Evolutionary conservation across 208 protist genomes (phyloP), one percentile per base, ranked within the genome.

Genomic region (Naegleria fowleri): DNA sequence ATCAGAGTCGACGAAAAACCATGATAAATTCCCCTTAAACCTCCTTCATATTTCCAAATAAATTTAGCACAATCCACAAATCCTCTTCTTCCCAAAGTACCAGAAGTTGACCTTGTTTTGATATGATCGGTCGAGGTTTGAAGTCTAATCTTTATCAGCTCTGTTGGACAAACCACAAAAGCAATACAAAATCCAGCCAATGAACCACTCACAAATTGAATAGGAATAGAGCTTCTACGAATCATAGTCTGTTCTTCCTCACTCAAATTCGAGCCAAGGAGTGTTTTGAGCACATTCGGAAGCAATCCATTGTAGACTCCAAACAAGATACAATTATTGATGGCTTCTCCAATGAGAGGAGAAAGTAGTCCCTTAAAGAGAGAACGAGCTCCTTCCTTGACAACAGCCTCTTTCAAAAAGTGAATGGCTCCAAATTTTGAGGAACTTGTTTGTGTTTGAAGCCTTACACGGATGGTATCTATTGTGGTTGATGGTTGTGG

Each of bases 121-220:
- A 58, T 67, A 29, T 15, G 55, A 67, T 67, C 55, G 1, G 55
- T 67, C 19, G 55, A 67, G 55, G 55, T 55, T 38, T 88, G 84
- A 25, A 88, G 41, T 55, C 43, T 51, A 38, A 88, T 88, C 33
- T 88, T 88, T 13, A 88, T 58, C 0, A 88, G 41, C n/a, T 88
- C 84, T 5, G 41, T 58, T n/a, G 84, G 84, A 19, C 29, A 55
- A 36, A 88, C 84, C 5, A 88, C 19, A 15, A 55, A 55, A 39
- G 41, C 16, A 88, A 58, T 88, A 13, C 41, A n/a, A 38, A 58
- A 52, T 33, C 39, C 84, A 38, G 39, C 41, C 6, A 88, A 38
- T 15, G 84, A 15, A 33, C 84, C 84, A 88, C 29, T 41, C 2
- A 19, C 55, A 29, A 67, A 67, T 19, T 67, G 55, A 29, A 67